Percentiles rank a stretch among this genome's conserved stretches.
Evolutionary conservation across 129 eudicot genomes (phyloP).

Genomic region (Mikania micrantha): DNA sequence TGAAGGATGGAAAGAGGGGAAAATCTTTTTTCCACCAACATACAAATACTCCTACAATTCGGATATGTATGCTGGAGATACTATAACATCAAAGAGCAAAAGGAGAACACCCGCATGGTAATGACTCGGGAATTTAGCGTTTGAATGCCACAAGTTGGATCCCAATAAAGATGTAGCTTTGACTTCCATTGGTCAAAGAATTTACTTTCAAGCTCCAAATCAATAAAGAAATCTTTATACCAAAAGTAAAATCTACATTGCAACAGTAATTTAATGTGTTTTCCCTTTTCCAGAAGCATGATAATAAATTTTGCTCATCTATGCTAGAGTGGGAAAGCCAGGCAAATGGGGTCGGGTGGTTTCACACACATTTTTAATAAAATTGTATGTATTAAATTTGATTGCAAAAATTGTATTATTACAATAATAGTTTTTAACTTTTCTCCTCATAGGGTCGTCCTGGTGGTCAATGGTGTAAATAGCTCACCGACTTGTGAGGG

Average conservation of each 20-base stretch:
- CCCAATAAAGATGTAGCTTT: neutral
- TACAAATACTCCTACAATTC: slow-evolving; percentile 57
- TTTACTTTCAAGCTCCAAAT: neutral
- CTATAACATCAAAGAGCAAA: slow-evolving; percentile 47
- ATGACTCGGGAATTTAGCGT: neutral
- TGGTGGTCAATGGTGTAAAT: too few species aligned
- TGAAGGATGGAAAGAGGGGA: slow-evolving; percentile 55
- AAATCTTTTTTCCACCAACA: slow-evolving; percentile 50
- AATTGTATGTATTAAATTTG: neutral
- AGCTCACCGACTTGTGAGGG: too few species aligned
- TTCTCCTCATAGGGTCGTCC: too few species aligned
- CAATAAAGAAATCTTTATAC: neutral
- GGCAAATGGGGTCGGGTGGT: neutral
- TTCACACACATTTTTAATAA: neutral
- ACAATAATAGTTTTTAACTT: neutral
- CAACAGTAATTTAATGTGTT: neutral
- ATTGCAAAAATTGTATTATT: neutral
- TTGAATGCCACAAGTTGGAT: neutral
- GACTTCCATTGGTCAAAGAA: slow-evolving; percentile 3
- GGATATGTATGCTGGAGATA: slow-evolving; percentile 49
- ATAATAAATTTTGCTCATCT: neutral
- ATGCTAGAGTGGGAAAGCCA: neutral
- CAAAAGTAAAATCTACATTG: neutral
- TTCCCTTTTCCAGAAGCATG: neutral
- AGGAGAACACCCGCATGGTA: slow-evolving; percentile 73